Evolutionary conservation across 768 basidiomycete genomes (phyloP).

Genomic region (Boletus insuetus): DNA sequence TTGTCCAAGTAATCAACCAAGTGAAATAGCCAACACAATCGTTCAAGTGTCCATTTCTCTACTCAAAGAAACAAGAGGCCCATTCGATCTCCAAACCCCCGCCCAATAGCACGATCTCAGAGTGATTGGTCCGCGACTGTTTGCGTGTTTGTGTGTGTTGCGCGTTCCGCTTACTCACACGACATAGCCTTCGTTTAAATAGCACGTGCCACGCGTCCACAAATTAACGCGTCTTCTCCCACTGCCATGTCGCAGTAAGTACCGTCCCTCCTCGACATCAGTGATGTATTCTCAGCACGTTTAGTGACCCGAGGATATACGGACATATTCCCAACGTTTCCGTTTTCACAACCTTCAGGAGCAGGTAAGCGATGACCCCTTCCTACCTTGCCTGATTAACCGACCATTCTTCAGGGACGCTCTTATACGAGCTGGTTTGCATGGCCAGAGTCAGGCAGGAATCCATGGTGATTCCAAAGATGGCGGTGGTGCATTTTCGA

Average conservation of each 20-base stretch:
- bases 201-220: not conserved
- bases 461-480: conserved; percentile 35
- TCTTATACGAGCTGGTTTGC: conserved; percentile 31
- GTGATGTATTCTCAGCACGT: not conserved
- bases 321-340: conserved; percentile 31
- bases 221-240: conserved; percentile 7
- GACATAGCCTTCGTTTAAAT: conserved; percentile 4
- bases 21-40: too few species aligned
- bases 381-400: not conserved
- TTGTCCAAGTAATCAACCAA: too few species aligned
- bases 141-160: conserved; percentile 11
- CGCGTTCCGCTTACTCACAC: conserved; percentile 2
- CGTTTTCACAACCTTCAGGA: conserved; percentile 22
- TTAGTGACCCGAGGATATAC: conserved; percentile 14
- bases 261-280: not conserved
- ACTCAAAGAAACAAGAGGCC: too few species aligned
- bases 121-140: conserved; percentile 6
- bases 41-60: too few species aligned
- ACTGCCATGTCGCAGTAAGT: conserved; percentile 21
- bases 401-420: conserved; percentile 13
- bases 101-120: not conserved
- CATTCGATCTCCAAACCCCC: too few species aligned
- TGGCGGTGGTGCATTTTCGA: conserved; percentile 36
- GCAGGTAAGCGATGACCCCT: conserved; percentile 4
- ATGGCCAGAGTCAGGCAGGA: conserved; percentile 34